Base-by-base conservation (phyloP, 2,329 filamentous ascomycete species). In the Trichocomaceae sp. region DNA sequence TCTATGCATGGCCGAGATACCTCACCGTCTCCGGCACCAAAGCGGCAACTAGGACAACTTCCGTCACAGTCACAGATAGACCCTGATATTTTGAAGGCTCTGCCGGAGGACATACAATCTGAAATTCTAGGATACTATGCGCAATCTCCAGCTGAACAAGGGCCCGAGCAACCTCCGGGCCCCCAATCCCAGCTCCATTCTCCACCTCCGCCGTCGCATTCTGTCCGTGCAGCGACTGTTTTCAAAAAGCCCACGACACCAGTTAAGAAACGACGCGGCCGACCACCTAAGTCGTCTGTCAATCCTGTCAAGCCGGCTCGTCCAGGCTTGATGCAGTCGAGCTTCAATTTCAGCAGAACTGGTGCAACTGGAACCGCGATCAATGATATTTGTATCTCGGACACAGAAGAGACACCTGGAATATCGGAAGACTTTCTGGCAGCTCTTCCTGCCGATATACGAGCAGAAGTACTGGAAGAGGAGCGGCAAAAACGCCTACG, bases 21-120 rank as follows among this genome's bases (percentile, higher is more conserved):
- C 26, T 75, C 69, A 23, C 69, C 66, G 8, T 69, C 71, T 26
- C 67, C 68, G 5, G 66, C 67, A 22, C 64, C 69, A 35, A 53
- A 12, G 58, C 65, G 20, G 50, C 39, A 20, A 60, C 61, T 22
- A 72, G 64, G 64, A 52, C 59, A 74, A 6, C 70, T 84, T 3
- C 82, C 82, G 2, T 77, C 76, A 1, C 84, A 89, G 23, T 86
- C 90, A 0, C 88, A 95, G 62, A 79, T 97, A 19, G 93, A 99
- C 64, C 84, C 84, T 0, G 89, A 92, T 42, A 87, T 90, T 1
- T 86, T 97, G 59, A 82, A 85, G 42, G 88, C 88, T 1, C 76
- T 99, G 0, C 93, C 93, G 0, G 84, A 87, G 37, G 90, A 96
- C 58, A 83, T 99, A 66, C 88, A 91, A 59, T 83, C 84, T 1